Evolutionary conservation across 1,284 basidiomycete species (phyloP).

Genomic region (Rhodotorula sp.): DNA sequence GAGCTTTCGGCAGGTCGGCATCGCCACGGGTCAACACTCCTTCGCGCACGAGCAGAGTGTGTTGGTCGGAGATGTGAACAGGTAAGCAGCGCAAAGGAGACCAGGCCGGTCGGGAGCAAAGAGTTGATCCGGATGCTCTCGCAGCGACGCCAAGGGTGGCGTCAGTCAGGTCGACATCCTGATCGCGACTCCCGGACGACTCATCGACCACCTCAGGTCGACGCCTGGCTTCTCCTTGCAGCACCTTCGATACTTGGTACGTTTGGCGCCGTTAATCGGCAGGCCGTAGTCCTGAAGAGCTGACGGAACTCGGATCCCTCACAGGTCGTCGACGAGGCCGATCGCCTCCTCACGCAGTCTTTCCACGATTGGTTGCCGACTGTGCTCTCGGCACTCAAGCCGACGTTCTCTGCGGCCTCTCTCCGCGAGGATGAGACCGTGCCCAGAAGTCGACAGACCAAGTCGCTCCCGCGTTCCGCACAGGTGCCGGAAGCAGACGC

Average conservation of each 20-base stretch:
- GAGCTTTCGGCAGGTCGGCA: constrained; percentile 60
- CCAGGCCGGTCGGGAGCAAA: constrained; percentile 43
- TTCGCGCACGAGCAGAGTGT: constrained; percentile 77
- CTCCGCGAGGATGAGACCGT: not conserved
- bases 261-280: constrained; percentile 16
- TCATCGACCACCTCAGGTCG: constrained; percentile 88
- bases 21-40: constrained; percentile 77
- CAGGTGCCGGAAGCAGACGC: constrained; percentile 16
- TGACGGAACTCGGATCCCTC: constrained; percentile 1
- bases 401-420: constrained; percentile 40
- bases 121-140: constrained; percentile 51
- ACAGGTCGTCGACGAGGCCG: constrained; percentile 96
- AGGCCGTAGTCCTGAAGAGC: not conserved
- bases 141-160: constrained; percentile 54
- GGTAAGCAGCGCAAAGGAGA: constrained; percentile 51
- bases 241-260: constrained; percentile 86
- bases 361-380: constrained; percentile 93
- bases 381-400: constrained; percentile 69
- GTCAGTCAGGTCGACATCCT: constrained; percentile 89
- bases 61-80: constrained; percentile 58
- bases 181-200: constrained; percentile 89
- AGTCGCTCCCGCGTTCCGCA: too few species aligned
- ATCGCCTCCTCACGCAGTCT: constrained; percentile 87
- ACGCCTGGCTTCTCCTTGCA: constrained; percentile 89
- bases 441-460: too few species aligned